phyloP scores from a whole-genome alignment of 2,329 filamentous ascomycete species.

The Hypoxylon sp. region DNA sequence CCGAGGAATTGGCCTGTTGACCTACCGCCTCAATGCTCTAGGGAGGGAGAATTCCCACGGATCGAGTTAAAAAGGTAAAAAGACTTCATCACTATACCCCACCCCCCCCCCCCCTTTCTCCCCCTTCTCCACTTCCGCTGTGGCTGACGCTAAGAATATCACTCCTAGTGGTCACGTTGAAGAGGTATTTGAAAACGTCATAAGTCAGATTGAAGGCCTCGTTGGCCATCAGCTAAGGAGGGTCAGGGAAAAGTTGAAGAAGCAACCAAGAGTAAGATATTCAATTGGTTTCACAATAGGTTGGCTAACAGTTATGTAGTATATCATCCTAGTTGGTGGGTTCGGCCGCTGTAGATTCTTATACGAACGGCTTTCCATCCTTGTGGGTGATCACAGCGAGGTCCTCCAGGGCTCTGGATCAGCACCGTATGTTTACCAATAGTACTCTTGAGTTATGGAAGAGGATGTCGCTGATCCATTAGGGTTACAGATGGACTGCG shows the following conservation, averaged over 20 bases:
- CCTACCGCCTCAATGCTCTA: constrained; percentile 1
- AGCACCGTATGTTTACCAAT: constrained; percentile 5
- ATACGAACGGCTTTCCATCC: constrained; percentile 1
- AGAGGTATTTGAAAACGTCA: constrained; percentile 3
- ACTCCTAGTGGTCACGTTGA: neutral
- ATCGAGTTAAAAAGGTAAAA: constrained; percentile 10
- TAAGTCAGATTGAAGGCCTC: constrained; percentile 9
- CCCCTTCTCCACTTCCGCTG: neutral
- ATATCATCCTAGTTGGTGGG: constrained; percentile 4
- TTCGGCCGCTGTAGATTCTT: constrained; percentile 11
- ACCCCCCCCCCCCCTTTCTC: neutral
- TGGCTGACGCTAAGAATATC: neutral
- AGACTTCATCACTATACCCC: neutral
- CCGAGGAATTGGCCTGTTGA: constrained; percentile 5
- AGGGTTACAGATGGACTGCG: neutral
- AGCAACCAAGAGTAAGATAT: constrained; percentile 1
- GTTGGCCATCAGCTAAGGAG: neutral
- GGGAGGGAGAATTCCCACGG: neutral
- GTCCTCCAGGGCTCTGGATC: neutral
- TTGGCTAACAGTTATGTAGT: neutral
- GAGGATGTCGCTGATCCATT: neutral
- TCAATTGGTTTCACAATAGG: neutral
- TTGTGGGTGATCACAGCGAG: neutral
- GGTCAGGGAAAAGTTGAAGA: constrained; percentile 5
- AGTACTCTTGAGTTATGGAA: neutral